These are phyloP conservation scores for Rhytidiadelphus loreus DNA, from an alignment of 225 moss, liverwort and hornwort genomes.

Conservation along the genomic window DNA sequence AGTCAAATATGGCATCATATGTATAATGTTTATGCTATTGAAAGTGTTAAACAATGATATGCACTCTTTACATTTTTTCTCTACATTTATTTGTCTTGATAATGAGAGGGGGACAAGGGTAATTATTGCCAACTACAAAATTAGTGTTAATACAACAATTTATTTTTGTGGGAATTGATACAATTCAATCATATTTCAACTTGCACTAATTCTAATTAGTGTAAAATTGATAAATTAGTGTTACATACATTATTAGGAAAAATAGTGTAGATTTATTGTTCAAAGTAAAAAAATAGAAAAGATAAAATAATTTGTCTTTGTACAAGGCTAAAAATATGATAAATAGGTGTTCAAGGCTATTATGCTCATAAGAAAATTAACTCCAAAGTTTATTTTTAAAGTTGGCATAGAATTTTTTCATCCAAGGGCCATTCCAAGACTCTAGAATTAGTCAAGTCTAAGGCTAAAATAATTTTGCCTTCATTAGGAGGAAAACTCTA, in stretches of 20 bases:
- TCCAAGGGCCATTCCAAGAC: fast-evolving
- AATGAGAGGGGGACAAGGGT: too few species aligned
- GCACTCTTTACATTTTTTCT: not conserved
- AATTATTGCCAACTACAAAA: not conserved
- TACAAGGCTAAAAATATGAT: too few species aligned
- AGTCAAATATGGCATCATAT: fast-evolving
- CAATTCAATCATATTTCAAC: not conserved
- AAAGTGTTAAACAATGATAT: not conserved
- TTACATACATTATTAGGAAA: not conserved
- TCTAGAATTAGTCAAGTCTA: fast-evolving
- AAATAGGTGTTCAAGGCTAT: not conserved
- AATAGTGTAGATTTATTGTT: not conserved
- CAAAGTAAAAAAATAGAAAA: not conserved
- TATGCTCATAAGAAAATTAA: not conserved
- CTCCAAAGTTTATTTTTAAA: not conserved
- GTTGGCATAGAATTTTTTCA: not conserved
- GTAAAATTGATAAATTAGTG: not conserved
- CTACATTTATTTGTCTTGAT: not conserved
- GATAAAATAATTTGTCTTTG: not conserved
- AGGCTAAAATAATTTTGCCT: too few species aligned
- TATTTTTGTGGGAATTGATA: not conserved
- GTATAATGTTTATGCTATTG: not conserved
- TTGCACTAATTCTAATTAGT: not conserved
- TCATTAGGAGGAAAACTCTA: not conserved
- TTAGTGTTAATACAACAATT: not conserved